These are phyloP conservation scores for Syncephalis plumigaleata DNA, from an alignment of 371 early-diverging fungal species.

Conservation along the genomic window DNA sequence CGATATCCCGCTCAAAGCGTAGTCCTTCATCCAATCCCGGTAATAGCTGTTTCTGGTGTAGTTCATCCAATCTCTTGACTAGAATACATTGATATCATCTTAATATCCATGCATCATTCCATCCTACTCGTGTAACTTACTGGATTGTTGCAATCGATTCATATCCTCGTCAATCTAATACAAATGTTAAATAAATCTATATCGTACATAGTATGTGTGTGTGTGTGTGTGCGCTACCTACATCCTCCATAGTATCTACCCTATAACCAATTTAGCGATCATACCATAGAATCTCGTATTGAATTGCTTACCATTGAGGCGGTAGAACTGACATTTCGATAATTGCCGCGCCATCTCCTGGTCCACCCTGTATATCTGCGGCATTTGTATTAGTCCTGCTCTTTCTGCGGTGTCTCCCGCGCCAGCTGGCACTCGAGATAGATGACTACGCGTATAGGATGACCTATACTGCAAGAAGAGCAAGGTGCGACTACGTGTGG, in stretches of 20 bases:
- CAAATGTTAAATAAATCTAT: constrained; percentile 4
- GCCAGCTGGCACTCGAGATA: constrained; percentile 7
- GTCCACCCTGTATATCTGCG: constrained; percentile 6
- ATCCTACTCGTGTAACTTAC: constrained; percentile 17
- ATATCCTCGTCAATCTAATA: constrained; percentile 22
- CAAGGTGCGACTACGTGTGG: constrained; percentile 77
- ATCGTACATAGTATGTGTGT: constrained; percentile 13
- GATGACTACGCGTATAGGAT: constrained; percentile 51
- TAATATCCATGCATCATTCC: background rate
- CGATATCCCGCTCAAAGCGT: constrained; percentile 71
- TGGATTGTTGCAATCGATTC: constrained; percentile 32
- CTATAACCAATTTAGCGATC: constrained; percentile 18
- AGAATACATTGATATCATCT: background rate
- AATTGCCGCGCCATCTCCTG: constrained; percentile 12
- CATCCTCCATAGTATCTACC: constrained; percentile 79
- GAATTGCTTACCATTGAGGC: constrained; percentile 56
- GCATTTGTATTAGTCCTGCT: constrained; percentile 44
- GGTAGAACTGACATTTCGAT: constrained; percentile 65
- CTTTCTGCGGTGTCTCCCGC: constrained; percentile 20
- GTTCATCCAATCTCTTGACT: constrained; percentile 65
- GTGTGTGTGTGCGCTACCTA: constrained; percentile 9
- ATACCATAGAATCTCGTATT: background rate
- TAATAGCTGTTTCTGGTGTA: constrained; percentile 79
- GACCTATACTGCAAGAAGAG: constrained; percentile 87
- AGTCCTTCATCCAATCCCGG: constrained; percentile 88